A percentile compares a stretch with the other conserved stretches of the same genome.
phyloP scores from a whole-genome alignment of 768 basidiomycete genomes.

The Suillus cothurnatus region DNA sequence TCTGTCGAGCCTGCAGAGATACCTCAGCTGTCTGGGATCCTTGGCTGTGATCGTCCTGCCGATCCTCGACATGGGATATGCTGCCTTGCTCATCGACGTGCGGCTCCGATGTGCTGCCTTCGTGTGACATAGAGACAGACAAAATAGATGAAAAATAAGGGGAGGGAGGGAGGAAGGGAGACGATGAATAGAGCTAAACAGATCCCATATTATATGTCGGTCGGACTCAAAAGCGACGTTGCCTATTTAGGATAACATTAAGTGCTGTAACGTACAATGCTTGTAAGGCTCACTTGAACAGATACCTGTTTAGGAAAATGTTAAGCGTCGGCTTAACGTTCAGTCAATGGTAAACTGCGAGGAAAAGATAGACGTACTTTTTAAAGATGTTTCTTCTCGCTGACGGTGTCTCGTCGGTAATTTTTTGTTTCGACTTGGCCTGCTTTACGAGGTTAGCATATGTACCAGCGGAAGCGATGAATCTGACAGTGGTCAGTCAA shows the following conservation, averaged over 20 bases:
- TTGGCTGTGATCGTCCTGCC: background rate
- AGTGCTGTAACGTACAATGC: no score
- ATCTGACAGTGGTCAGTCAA: constrained; percentile 45
- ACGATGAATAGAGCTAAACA: background rate
- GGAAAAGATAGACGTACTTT: no score
- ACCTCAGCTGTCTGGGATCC: no score
- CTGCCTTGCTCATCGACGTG: no score
- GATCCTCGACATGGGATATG: no score
- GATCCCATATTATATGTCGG: background rate
- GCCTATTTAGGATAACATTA: no score
- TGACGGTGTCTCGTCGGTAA: constrained; percentile 99
- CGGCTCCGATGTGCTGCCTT: background rate
- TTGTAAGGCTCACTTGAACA: background rate
- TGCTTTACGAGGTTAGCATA: constrained; percentile 99
- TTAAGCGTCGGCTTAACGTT: no score
- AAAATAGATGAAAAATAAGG: background rate
- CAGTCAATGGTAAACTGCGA: no score
- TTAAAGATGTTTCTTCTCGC: no score
- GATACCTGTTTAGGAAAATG: background rate
- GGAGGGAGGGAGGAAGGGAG: background rate
- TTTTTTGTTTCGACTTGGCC: constrained; percentile 99
- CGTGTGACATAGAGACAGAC: background rate
- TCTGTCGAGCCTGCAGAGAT: no score
- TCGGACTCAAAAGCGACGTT: no score
- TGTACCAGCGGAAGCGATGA: constrained; percentile 99